phyloP scores from a whole-genome alignment of 495 filamentous ascomycete genomes.

The Talaromyces wortmannii region DNA sequence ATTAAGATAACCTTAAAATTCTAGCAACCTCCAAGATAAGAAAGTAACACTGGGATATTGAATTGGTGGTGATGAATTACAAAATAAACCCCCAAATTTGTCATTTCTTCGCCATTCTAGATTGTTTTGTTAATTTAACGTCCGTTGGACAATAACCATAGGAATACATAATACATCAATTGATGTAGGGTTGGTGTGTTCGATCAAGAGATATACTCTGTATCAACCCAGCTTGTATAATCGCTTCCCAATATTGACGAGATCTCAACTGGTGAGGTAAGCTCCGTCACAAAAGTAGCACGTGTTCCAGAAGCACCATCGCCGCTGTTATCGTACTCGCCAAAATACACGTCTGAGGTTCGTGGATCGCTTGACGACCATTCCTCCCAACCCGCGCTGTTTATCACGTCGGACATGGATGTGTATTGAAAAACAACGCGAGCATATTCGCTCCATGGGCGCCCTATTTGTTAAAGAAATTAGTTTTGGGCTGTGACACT shows the following conservation, averaged over 20 bases:
- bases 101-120: too few species aligned
- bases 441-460: conserved; percentile 58
- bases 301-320: conserved; percentile 49
- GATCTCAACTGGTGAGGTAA: conserved; percentile 39
- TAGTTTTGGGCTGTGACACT: neutral
- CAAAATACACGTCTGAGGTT: conserved; percentile 48
- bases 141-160: too few species aligned
- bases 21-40: too few species aligned
- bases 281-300: conserved; percentile 45
- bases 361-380: conserved; percentile 44
- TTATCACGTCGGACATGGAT: conserved; percentile 47
- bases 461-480: conserved; percentile 14
- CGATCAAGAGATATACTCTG: conserved; percentile 19
- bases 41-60: too few species aligned
- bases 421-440: conserved; percentile 57
- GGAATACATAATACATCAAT: too few species aligned
- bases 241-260: conserved; percentile 42
- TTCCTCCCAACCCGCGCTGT: conserved; percentile 51
- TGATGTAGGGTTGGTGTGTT: too few species aligned
- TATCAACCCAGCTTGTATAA: conserved; percentile 38
- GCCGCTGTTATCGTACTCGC: conserved; percentile 55
- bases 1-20: too few species aligned
- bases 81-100: too few species aligned
- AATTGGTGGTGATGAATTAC: too few species aligned
- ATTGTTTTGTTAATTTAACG: too few species aligned